These are phyloP conservation scores for Vitis hybrid DNA, from an alignment of 177 flowering plant genomes.

Conservation along the genomic window DNA sequence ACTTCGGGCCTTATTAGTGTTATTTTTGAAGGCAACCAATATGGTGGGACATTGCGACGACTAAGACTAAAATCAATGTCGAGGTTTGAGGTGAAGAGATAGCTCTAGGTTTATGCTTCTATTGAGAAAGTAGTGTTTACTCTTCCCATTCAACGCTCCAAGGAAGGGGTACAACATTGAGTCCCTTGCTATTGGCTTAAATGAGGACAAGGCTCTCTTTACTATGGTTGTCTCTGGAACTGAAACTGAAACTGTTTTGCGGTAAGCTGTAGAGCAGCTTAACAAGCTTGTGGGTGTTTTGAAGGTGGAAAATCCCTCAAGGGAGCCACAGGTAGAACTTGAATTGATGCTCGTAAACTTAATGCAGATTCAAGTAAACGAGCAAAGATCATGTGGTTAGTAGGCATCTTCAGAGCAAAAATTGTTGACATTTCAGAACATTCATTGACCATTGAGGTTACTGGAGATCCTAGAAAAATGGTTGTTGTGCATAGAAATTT, in stretches of 20 bases:
- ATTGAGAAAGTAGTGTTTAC: no score
- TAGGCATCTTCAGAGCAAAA: constrained; percentile 63
- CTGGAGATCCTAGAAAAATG: constrained; percentile 76
- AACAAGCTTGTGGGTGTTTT: constrained; percentile 89
- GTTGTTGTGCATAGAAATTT: constrained; percentile 54
- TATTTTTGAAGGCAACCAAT: no score
- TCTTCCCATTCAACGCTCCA: constrained; percentile 12
- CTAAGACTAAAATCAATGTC: no score
- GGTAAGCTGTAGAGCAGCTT: constrained; percentile 88
- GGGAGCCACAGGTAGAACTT: no score
- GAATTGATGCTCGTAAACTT: no score
- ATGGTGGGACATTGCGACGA: no score
- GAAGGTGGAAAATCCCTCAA: constrained; percentile 43
- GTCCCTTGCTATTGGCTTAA: constrained; percentile 97
- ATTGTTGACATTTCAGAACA: constrained; percentile 63
- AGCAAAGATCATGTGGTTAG: constrained; percentile 55
- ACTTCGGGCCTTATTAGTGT: no score
- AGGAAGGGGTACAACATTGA: constrained; percentile 96
- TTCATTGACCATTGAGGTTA: constrained; percentile 62
- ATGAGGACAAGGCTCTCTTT: constrained; percentile 92
- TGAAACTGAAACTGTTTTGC: constrained; percentile 67
- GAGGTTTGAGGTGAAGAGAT: no score
- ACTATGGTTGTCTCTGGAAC: constrained; percentile 96
- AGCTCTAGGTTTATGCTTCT: no score
- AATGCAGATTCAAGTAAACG: no score